These are phyloP conservation scores for Penicillium sp. DNA, from an alignment of 2,329 filamentous ascomycete genomes.

Conservation along the genomic window DNA sequence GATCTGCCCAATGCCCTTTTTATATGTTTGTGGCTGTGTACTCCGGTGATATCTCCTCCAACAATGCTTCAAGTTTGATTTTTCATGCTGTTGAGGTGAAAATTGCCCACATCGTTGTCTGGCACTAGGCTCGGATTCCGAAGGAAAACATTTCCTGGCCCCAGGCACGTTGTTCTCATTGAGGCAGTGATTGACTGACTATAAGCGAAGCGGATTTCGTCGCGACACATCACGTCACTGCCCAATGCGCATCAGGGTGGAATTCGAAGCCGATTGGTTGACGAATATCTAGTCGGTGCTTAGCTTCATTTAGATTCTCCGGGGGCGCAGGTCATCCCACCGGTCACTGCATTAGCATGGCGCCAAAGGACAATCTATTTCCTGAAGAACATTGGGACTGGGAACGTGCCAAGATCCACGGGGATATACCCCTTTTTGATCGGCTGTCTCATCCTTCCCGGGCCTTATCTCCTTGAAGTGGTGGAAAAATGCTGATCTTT, in stretches of 20 bases:
- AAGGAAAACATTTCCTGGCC: not conserved
- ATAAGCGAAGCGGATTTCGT: constrained; percentile 10
- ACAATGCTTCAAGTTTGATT: not conserved
- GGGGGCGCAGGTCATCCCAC: not conserved
- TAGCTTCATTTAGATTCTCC: constrained; percentile 6
- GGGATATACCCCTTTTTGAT: constrained; percentile 9
- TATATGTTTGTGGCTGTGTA: not conserved
- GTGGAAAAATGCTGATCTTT: not conserved
- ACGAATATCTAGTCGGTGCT: not conserved
- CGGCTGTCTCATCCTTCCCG: not conserved
- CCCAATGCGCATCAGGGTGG: not conserved
- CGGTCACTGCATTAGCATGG: constrained; percentile 6
- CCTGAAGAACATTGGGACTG: constrained; percentile 4
- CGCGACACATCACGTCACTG: constrained; percentile 5
- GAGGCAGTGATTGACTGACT: constrained; percentile 14
- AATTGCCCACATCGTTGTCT: not conserved
- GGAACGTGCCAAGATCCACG: constrained; percentile 4
- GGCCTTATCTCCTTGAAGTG: not conserved
- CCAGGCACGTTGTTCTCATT: constrained; percentile 11
- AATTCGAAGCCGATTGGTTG: constrained; percentile 5
- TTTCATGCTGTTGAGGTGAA: not conserved
- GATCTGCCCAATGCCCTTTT: not conserved
- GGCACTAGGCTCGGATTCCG: not conserved
- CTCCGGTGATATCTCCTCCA: not conserved
- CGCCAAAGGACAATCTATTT: constrained; percentile 8